Evolutionary conservation across 164 flowering plant species (phyloP), one percentile per base, ranked within the genome.

Genomic region (Tinospora cordifolia): DNA sequence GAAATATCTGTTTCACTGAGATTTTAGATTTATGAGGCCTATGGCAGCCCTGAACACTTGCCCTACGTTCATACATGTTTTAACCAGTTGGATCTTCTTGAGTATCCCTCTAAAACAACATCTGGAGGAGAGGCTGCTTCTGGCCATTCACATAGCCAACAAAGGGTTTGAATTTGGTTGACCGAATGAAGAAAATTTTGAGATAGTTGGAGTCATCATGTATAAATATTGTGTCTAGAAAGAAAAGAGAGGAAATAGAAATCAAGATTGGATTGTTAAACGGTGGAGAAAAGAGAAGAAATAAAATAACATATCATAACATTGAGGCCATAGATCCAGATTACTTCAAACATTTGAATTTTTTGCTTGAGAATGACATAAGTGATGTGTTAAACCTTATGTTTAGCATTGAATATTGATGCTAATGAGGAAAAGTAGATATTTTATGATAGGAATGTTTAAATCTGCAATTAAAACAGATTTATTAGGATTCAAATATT

Each of bases 61-160:
- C 99, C 99, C 46, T 94, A 97, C 14, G 99, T 98, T 49, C 98
- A 94, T 77, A 94, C 99, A 51, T 94, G 99, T 77, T 94, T 92
- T 79, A 94, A 94, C 79, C 98, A 94, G 78, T 78, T 94, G 66
- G 98, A 94, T 79, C 76, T 94, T 25, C 99, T 98, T 1, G 98
- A 94, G 74, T 94, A 94, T 79, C 97, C 99, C 60, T 87, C 95
- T 0, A 94, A 94, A 92, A 74, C 78, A 89, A 66, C 97, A 89
- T 76, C 78, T 94, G 46, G 88, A 90, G 79, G 97, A 92, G 77
- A 84, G 96, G 70, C 72, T 94, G 75, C 86, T 94, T 62, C 87
- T 92, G 60, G 99, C 98, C 1, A 92, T 94, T 74, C 99, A 94
- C 71, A 98, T 92, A 81, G 99, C 77, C 27, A 94, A 80, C 59